Evolutionary conservation across 441 rosid genomes (phyloP).

Genomic region (Populus hybrid): DNA sequence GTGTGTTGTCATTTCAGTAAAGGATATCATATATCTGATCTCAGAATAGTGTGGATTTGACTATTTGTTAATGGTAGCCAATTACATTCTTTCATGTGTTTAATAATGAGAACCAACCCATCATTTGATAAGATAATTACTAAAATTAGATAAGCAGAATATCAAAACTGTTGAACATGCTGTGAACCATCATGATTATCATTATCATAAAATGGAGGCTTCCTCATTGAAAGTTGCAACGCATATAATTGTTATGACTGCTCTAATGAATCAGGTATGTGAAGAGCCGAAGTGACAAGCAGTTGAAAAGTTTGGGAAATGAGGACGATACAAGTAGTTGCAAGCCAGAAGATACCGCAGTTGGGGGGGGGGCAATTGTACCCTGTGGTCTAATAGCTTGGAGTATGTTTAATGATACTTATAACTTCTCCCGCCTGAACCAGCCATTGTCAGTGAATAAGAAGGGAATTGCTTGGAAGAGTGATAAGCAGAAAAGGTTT

Average conservation of each 20-base stretch:
- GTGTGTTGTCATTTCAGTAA: not conserved
- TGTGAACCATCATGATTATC: not conserved
- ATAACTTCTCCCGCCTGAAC: conserved; percentile 44
- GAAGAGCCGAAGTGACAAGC: conserved; percentile 74
- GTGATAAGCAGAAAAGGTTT: conserved; percentile 80
- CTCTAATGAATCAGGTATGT: conserved; percentile 50
- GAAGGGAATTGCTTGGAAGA: conserved; percentile 77
- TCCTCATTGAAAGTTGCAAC: not conserved
- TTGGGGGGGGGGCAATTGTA: conserved; percentile 39
- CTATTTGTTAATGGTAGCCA: not conserved
- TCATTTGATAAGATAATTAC: not conserved
- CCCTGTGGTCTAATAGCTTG: conserved; percentile 97
- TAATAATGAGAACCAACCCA: not conserved
- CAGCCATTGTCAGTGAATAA: conserved; percentile 49
- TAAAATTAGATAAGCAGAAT: not conserved
- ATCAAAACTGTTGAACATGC: not conserved
- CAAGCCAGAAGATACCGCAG: conserved; percentile 51
- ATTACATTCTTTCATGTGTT: not conserved
- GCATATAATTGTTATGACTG: not conserved
- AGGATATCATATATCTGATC: not conserved
- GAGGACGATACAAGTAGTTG: conserved; percentile 41
- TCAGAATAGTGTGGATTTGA: not conserved
- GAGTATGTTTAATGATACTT: conserved; percentile 96
- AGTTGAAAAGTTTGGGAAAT: conserved; percentile 35
- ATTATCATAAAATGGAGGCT: not conserved